A percentile compares a stretch with the other conserved stretches of the same genome.
phyloP scores from a whole-genome alignment of 306 rosid species.

The Dryas octopetala region DNA sequence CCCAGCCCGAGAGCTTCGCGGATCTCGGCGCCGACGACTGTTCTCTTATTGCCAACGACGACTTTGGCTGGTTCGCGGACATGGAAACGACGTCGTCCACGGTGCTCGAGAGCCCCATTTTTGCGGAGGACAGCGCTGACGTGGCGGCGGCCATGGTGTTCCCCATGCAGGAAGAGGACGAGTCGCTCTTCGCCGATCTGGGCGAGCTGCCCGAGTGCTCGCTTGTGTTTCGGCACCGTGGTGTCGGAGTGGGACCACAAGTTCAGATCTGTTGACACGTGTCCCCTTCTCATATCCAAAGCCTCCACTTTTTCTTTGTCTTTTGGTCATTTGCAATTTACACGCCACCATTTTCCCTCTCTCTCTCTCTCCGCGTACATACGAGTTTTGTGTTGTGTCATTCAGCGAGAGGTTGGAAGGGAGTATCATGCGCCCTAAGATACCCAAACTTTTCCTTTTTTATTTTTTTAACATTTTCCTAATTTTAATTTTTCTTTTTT shows the following conservation, averaged over 20 bases:
- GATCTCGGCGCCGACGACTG: slow-evolving; percentile 39
- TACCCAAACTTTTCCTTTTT: slow-evolving; percentile 7
- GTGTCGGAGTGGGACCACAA: slow-evolving; percentile 63
- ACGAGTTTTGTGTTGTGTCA: no score
- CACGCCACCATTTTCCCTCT: background rate
- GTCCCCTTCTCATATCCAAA: background rate
- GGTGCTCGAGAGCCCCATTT: slow-evolving; percentile 56
- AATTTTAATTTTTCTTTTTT: background rate
- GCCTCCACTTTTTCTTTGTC: background rate
- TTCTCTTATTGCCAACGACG: slow-evolving; percentile 35
- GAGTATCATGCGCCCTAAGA: slow-evolving; percentile 32
- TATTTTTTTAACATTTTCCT: background rate
- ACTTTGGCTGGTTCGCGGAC: slow-evolving; percentile 70
- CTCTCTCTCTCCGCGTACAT: background rate
- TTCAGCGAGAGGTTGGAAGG: no score
- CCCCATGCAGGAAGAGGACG: slow-evolving; percentile 92
- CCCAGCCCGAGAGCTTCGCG: slow-evolving; percentile 32
- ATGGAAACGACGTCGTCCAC: slow-evolving; percentile 61
- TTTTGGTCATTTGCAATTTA: no score
- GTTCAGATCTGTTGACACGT: slow-evolving; percentile 47
- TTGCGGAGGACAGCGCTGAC: slow-evolving; percentile 37
- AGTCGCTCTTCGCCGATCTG: slow-evolving; percentile 77
- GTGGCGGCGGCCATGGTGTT: slow-evolving; percentile 42
- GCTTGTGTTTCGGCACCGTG: slow-evolving; percentile 55
- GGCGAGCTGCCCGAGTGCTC: slow-evolving; percentile 94